A percentile compares a stretch with the other conserved stretches of the same genome.
Conservation (phyloP, 179 eudicot genomes). For the Nepenthes alata region DNA sequence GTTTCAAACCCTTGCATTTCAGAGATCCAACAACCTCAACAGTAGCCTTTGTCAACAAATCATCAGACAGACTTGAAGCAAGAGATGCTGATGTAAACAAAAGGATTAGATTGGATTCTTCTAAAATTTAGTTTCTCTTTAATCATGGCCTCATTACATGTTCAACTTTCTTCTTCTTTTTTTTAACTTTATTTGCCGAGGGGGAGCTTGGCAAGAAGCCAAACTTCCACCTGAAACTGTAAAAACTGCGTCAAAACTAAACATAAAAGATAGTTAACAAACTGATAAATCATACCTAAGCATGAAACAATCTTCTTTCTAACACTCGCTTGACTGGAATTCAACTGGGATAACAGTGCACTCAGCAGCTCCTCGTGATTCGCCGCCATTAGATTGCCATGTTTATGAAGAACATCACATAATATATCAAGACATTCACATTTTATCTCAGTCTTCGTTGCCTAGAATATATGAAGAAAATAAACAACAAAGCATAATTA, state of each 20-base stretch:
- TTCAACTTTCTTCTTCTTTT: neutral
- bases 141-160: no score
- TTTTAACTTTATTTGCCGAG: no score
- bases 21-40: conserved; percentile 73
- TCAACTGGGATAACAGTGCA: conserved; percentile 82
- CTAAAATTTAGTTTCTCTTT: no score
- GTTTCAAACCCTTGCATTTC: conserved; percentile 53
- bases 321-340: conserved; percentile 73
- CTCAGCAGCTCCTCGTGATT: conserved; percentile 68
- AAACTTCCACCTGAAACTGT: no score
- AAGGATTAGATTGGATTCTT: neutral
- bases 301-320: conserved; percentile 95
- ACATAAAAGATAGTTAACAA: neutral
- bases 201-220: no score
- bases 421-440: conserved; percentile 92
- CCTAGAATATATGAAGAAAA: conserved; percentile 26
- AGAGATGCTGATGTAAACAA: conserved; percentile 61
- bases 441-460: conserved; percentile 64
- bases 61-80: conserved; percentile 94
- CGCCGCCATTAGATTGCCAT: conserved; percentile 71
- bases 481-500: neutral
- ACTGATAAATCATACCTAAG: conserved; percentile 44
- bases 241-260: neutral
- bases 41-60: conserved; percentile 84
- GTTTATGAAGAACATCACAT: conserved; percentile 77